phyloP scores from a whole-genome alignment of 305 asterid species.

The Fraxinus sp. region DNA sequence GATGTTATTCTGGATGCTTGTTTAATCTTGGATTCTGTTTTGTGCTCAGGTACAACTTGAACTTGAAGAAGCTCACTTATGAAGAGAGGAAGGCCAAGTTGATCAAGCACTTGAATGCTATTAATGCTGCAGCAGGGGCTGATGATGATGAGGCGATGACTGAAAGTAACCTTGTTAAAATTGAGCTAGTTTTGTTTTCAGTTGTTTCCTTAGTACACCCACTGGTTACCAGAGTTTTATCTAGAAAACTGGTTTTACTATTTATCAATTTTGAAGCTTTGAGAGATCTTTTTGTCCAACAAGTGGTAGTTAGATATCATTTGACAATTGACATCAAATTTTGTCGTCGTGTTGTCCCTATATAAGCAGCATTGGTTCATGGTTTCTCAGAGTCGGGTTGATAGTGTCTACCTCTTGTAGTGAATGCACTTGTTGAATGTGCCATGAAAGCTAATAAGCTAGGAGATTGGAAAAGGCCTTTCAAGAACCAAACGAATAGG shows the following conservation, averaged over 20 bases:
- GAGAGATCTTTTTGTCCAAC: constrained; percentile 7
- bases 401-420: not conserved
- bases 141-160: constrained; percentile 36
- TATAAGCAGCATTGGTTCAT: too few relatives aligned
- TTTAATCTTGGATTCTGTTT: not conserved
- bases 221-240: constrained; percentile 10
- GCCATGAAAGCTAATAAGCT: not conserved
- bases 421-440: not conserved
- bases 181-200: not conserved
- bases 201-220: not conserved
- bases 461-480: too few relatives aligned
- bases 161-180: constrained; percentile 13
- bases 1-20: not conserved
- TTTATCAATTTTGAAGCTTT: constrained; percentile 28
- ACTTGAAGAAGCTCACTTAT: constrained; percentile 41
- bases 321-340: constrained; percentile 5
- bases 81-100: constrained; percentile 39
- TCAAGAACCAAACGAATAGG: too few relatives aligned
- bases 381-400: not conserved
- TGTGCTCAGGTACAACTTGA: constrained; percentile 33
- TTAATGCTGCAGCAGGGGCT: constrained; percentile 36
- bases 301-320: not conserved
- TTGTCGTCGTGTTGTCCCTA: too few relatives aligned
- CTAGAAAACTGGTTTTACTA: constrained; percentile 1
- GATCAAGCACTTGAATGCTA: constrained; percentile 36